A percentile compares a stretch with the other conserved stretches of the same genome.
Conservation (phyloP, 805 yeast genomes). For the Sungouiozyma intestinalis region DNA sequence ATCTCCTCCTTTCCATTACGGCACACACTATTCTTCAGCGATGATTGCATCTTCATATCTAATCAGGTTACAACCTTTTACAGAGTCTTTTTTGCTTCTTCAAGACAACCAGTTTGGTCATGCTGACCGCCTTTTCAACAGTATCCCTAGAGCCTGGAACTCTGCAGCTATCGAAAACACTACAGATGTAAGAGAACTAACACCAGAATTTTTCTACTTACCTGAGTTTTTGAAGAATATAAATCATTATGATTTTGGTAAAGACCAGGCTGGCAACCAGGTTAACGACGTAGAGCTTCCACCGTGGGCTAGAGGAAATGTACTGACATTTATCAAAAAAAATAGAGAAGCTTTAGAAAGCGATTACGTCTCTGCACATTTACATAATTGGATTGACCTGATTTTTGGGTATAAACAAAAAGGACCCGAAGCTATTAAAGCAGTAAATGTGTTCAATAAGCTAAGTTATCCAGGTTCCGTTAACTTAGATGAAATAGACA, state of each 20-base stretch:
- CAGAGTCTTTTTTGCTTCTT: constrained; percentile 61
- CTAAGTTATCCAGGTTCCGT: constrained; percentile 79
- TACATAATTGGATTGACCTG: constrained; percentile 79
- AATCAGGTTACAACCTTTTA: constrained; percentile 71
- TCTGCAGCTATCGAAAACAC: constrained; percentile 73
- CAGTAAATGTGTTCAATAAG: constrained; percentile 73
- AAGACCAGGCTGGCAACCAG: constrained; percentile 45
- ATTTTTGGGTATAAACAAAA: constrained; percentile 73
- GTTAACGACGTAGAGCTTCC: constrained; percentile 63
- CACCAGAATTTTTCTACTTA: constrained; percentile 75
- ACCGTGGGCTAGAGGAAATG: constrained; percentile 75
- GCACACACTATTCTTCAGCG: constrained; percentile 88
- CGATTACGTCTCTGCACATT: constrained; percentile 62
- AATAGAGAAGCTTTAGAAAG: constrained; percentile 80
- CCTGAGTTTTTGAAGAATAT: constrained; percentile 68
- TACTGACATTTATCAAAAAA: constrained; percentile 58
- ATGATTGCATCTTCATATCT: constrained; percentile 82
- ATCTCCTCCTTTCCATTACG: constrained; percentile 80
- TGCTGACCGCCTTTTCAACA: constrained; percentile 71
- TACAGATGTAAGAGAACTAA: constrained; percentile 79
- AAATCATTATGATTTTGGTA: constrained; percentile 62
- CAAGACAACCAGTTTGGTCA: constrained; percentile 89
- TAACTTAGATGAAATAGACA: constrained; percentile 61
- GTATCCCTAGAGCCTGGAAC: constrained; percentile 68
- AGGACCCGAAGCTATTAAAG: constrained; percentile 55